Base-by-base conservation (phyloP, 345 rosid genomes). In the Syzygium grande region DNA sequence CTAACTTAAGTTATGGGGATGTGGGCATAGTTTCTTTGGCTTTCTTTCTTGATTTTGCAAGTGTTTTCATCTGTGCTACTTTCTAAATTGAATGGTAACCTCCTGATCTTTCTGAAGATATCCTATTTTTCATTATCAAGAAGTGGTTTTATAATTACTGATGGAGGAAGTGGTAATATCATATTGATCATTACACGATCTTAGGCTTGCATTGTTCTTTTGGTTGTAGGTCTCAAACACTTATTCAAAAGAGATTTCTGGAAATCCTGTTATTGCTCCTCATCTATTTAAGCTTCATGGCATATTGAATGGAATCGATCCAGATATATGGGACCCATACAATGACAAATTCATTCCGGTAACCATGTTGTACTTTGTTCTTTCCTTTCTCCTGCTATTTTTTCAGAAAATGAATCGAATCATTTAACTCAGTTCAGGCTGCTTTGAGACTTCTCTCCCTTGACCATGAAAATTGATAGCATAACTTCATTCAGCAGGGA, bases 281-380 rank as follows among this genome's bases (percentile, higher is more conserved):
- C 92, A 96, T 91, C 94, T 97, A 46, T 87, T 89, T 91, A 97
- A 97, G 88, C 95, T 97, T 91, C 95, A 95, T 53, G 99, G 99
- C 27, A 97, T 97, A 91, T 87, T 97, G 87, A 97, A 97, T 84
- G 99, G 99, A 86, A 95, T 97, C 23, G 99, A 97, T 55, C 98
- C 95, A 15, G 98, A 96, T 87, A 97, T 97, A 85, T 97, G 99
- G 99, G 99, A 97, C 92, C 99, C 99, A 51, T 96, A 91, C 90
- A 95, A 95, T 51, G 99, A 97, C 88, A 91, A 89, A 59, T 93
- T 92, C 88, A 87, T 96, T 91, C 99, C 99, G 63, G 99, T 97
- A 89, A 93, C 98, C 90, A 49, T 61, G 29, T 87, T 21, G 16
- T 46, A 61, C 51, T 56, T 59, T 87, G 85, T 49, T 51, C 56